These are phyloP conservation scores for Salix caprea DNA, from an alignment of 345 rosid species.

Conservation along the genomic window DNA sequence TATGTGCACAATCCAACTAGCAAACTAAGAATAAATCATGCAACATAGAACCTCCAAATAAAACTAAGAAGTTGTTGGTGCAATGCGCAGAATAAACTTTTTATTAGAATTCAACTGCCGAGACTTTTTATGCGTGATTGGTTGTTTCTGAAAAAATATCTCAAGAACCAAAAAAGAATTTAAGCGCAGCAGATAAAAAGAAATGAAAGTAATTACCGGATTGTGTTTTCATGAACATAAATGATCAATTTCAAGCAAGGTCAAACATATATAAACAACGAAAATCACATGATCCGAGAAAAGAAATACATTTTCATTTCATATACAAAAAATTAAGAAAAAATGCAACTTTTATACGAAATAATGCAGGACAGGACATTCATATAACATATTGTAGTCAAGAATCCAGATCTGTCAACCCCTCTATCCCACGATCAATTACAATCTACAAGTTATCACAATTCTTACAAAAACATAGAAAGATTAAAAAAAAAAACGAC, in stretches of 20 bases:
- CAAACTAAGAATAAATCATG: neutral
- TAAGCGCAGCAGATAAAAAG: neutral
- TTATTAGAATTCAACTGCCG: neutral
- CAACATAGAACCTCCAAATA: neutral
- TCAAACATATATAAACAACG: neutral
- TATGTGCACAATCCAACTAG: neutral
- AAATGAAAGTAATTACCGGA: neutral
- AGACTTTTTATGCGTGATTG: neutral
- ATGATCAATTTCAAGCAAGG: neutral
- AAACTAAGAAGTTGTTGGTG: neutral
- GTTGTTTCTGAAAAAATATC: neutral
- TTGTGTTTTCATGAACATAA: neutral
- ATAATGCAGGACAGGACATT: neutral
- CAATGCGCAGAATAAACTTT: neutral
- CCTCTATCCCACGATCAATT: neutral
- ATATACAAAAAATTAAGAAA: neutral
- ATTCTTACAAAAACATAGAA: neutral
- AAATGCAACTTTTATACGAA: neutral
- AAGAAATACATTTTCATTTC: neutral
- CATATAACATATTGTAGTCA: neutral
- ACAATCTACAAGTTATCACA: neutral
- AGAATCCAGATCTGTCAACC: conserved; percentile 1
- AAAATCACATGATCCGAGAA: neutral
- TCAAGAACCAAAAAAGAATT: neutral
- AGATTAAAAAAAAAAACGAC: neutral